Evolutionary conservation across 371 early-diverging fungal genomes (phyloP), one percentile per base, ranked within the genome.

Genomic region (Mucor irregularis): DNA sequence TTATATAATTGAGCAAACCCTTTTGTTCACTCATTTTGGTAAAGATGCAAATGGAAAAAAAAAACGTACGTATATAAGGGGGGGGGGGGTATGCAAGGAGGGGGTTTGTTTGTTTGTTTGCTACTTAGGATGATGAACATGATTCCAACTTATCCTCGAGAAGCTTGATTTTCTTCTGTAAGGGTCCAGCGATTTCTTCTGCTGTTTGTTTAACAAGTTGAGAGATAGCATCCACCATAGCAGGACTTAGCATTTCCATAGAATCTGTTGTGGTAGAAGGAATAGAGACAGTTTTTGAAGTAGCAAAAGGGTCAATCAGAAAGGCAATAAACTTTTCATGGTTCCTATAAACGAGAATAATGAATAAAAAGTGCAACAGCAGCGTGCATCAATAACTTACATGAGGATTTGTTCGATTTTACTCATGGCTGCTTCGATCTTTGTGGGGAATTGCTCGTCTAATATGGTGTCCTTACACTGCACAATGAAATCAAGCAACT

Each of bases 391-490:
- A 11, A 1, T 16, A 13, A 44, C 40, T 54, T 54, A 66, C 66
- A 56, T 28, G 17, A 66, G 37, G n/a, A 56, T 46, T 19, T 57
- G 49, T 26, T 66, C 62, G 26, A 66, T 66, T 16, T 61, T 61
- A 10, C 39, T 46, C 25, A 66, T 40, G n/a, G 57, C 58, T 6
- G 61, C 45, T 13, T 61, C 55, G 2, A 66, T 29, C 13, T 51
- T 44, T 14, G 22, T 45, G 17, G 57, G 54, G 42, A 66, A 66
- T 4, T 6, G 28, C 1, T 56, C 57, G 51, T 61, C 54, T 9
- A 66, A 52, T 0, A 66, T 55, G 17, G 52, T 66, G 34, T 61
- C 61, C n/a, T 60, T 55, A 17, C 53, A 61, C 31, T 66, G 66
- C 2, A 57, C 43, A 14, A 66, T 49, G 16, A 53, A 66, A 26